phyloP scores from a whole-genome alignment of 2,329 filamentous ascomycete species.

The Cladosporium colombiae region DNA sequence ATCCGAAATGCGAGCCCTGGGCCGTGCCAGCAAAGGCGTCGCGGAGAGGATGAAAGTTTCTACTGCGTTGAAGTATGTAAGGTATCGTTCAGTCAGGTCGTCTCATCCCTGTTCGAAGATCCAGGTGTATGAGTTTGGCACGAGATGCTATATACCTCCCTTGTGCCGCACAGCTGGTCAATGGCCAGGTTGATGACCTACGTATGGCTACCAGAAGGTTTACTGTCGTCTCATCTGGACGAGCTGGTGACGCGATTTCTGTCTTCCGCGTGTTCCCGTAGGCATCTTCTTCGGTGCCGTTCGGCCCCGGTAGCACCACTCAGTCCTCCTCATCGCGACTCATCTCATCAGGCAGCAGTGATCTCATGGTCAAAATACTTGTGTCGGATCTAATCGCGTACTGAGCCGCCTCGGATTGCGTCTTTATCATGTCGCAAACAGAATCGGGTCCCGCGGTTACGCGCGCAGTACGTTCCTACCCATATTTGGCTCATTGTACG shows the following conservation, averaged over 20 bases:
- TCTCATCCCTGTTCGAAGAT: neutral
- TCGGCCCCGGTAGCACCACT: neutral
- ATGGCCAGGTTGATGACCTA: neutral
- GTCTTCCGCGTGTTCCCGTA: neutral
- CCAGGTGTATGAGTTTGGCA: neutral
- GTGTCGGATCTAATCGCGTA: neutral
- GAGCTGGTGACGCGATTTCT: neutral
- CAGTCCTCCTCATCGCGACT: neutral
- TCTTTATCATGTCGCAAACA: neutral
- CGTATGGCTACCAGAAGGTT: neutral
- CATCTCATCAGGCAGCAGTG: constrained; percentile 4
- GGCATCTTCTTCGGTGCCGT: neutral
- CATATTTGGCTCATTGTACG: neutral
- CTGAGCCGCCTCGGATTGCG: neutral
- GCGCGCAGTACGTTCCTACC: constrained; percentile 8
- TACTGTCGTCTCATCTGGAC: neutral
- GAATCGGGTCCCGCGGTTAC: neutral
- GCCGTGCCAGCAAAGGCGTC: neutral
- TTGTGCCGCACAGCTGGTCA: neutral
- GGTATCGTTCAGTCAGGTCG: neutral
- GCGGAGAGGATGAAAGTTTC: neutral
- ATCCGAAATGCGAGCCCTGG: constrained; percentile 5
- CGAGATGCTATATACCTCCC: too few relatives aligned
- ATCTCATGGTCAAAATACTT: neutral
- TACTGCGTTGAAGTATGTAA: neutral